A percentile compares a stretch with the other conserved stretches of the same genome.
Conservation (phyloP, 768 basidiomycete species). For the Leccinum barrowsii region DNA sequence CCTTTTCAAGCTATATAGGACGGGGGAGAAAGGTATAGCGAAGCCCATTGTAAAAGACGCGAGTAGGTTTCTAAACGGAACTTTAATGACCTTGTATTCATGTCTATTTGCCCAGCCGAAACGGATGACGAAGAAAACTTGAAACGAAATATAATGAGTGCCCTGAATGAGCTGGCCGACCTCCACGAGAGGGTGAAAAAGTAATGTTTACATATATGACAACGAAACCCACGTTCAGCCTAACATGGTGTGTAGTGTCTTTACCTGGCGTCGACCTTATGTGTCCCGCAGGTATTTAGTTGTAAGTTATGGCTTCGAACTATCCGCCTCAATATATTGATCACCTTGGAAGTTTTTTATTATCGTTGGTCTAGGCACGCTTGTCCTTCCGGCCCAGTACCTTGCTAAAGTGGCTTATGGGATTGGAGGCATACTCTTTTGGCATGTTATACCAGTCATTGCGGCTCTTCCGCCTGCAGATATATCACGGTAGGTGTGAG, state of each 20-base stretch:
- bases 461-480: slow-evolving; percentile 46
- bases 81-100: not conserved
- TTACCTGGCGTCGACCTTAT: slow-evolving; percentile 59
- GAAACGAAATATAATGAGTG: slow-evolving; percentile 39
- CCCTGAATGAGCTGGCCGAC: slow-evolving; percentile 51
- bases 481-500: slow-evolving; percentile 39
- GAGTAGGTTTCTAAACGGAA: not conserved
- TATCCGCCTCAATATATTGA: slow-evolving; percentile 1
- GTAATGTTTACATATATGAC: slow-evolving; percentile 32
- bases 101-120: slow-evolving; percentile 1
- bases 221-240: not conserved
- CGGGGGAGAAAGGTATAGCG: slow-evolving; percentile 33
- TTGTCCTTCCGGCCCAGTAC: slow-evolving; percentile 48
- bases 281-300: slow-evolving; percentile 47
- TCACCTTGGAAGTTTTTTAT: slow-evolving; percentile 33
- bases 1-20: slow-evolving; percentile 43
- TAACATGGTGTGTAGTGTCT: slow-evolving; percentile 41
- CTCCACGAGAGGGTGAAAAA: slow-evolving; percentile 63
- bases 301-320: slow-evolving; percentile 32
- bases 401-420: slow-evolving; percentile 47
- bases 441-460: slow-evolving; percentile 61
- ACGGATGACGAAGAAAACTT: slow-evolving; percentile 35
- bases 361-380: slow-evolving; percentile 35
- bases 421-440: slow-evolving; percentile 50
- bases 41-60: slow-evolving; percentile 21